Evolutionary conservation across 768 basidiomycete genomes (phyloP).

Genomic region (Lactarius akahatsu): DNA sequence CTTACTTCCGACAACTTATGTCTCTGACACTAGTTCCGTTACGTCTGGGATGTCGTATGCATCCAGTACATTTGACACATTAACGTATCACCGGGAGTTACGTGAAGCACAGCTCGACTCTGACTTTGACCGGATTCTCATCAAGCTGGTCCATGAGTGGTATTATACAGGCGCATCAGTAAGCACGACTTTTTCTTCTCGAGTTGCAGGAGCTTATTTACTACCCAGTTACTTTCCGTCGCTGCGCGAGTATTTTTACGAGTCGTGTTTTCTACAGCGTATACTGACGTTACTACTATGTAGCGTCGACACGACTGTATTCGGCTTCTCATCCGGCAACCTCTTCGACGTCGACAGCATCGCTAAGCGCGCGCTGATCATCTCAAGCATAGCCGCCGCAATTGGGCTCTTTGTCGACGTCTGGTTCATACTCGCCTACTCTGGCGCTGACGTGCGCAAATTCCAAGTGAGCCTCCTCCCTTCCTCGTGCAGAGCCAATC

Average conservation of each 20-base stretch:
- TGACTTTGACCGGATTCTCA: constrained; percentile 51
- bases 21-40: constrained; percentile 40
- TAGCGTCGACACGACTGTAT: constrained; percentile 55
- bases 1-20: constrained; percentile 18
- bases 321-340: constrained; percentile 53
- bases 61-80: constrained; percentile 46
- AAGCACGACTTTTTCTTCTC: constrained; percentile 30
- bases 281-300: constrained; percentile 9
- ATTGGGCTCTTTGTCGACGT: constrained; percentile 62
- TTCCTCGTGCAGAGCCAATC: neutral
- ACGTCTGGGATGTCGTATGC: constrained; percentile 34
- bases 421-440: constrained; percentile 67
- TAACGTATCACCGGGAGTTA: constrained; percentile 59
- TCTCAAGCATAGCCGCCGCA: constrained; percentile 59
- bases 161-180: constrained; percentile 62
- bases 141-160: constrained; percentile 59
- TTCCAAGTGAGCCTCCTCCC: constrained; percentile 50
- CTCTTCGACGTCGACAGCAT: constrained; percentile 50
- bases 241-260: constrained; percentile 46
- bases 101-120: constrained; percentile 46
- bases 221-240: constrained; percentile 54
- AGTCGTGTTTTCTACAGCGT: neutral
- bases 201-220: neutral
- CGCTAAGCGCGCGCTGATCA: constrained; percentile 52
- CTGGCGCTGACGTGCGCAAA: constrained; percentile 48